Base-by-base conservation (phyloP, 2,329 filamentous ascomycete species). In the Fusarium incarnatum region DNA sequence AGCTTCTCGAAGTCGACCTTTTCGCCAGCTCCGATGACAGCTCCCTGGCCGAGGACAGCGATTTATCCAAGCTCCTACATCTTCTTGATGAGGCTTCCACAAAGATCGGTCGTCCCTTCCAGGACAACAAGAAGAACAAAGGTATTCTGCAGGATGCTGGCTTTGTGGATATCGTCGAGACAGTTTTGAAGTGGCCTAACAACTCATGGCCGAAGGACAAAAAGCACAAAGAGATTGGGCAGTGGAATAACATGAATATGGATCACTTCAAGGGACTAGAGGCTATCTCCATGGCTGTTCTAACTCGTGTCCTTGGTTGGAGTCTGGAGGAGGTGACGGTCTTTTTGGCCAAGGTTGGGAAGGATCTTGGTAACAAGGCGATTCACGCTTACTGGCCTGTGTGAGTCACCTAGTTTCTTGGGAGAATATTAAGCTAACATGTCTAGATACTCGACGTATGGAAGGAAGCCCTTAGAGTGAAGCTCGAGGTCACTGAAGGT, bases 321-420 rank as follows among this genome's bases (percentile, higher is more conserved):
- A 60, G 40, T 4, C 34, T 58, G 16, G 60, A 70, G 1, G 60
- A 70, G 22, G 63, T 68, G 3, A 30, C 45, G 7, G 22, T 41
- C 2, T 65, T 73, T n/a, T 20, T 73, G 1, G 58, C 54, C 0
- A 48, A 48, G 9, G 71, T 73, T 5, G 64, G 57, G 18, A 68
- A 59, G 37, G 71, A 73, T 2, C 13, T 73, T 7, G 60, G 54
- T 13, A 60, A 63, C 12, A 72, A 49, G 22, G 16, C 32, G 0
- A 68, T 73, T 4, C 71, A 73, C 47, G 67, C 71, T 18, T 73
- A 73, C n/a, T 74, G 67, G 67, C 58, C 67, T 0, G 32, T 74
- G 63, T 73, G 59, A 34, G 70, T 37, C 4, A 22, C 11, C 2
- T 15, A 3, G 4, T 13, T 8, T 7, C 5, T 20, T 20, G 11